Conservation (phyloP, 2,329 filamentous ascomycete species). For the Paecilomyces variotii region DNA sequence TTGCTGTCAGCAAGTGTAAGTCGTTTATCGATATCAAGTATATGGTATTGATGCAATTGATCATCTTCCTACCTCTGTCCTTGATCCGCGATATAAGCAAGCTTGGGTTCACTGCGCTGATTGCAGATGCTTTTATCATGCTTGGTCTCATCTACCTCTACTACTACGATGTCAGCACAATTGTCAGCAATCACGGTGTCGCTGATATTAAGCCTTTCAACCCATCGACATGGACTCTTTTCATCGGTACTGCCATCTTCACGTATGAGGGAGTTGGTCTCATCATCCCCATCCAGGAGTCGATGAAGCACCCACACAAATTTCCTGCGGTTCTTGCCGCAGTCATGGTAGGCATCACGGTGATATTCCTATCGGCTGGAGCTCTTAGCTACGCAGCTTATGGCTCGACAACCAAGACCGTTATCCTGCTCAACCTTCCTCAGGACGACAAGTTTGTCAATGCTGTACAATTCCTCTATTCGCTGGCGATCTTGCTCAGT, state of each 20-base stretch:
- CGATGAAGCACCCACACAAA: slow-evolving; percentile 84
- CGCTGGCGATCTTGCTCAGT: slow-evolving; percentile 90
- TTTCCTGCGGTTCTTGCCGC: slow-evolving; percentile 81
- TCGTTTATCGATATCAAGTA: slow-evolving; percentile 78
- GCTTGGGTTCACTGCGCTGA: slow-evolving; percentile 85
- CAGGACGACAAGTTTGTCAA: slow-evolving; percentile 96
- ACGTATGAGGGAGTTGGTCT: slow-evolving; percentile 97
- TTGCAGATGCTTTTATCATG: slow-evolving; percentile 91
- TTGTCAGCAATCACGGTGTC: slow-evolving; percentile 63
- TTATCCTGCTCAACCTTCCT: slow-evolving; percentile 90
- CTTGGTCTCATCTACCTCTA: slow-evolving; percentile 89
- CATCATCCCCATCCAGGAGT: slow-evolving; percentile 96
- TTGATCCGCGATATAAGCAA: slow-evolving; percentile 95
- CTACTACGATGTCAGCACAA: slow-evolving; percentile 86
- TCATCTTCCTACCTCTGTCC: slow-evolving; percentile 90
- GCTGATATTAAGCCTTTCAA: slow-evolving; percentile 90
- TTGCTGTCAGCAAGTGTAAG: slow-evolving; percentile 82
- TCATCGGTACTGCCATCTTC: slow-evolving; percentile 98
- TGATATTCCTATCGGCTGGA: slow-evolving; percentile 84
- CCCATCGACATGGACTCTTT: slow-evolving; percentile 83
- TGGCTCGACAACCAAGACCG: slow-evolving; percentile 89
- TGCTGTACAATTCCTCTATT: slow-evolving; percentile 91
- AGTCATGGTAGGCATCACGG: slow-evolving; percentile 92
- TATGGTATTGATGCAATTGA: slow-evolving; percentile 89
- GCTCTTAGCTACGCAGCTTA: slow-evolving; percentile 94